Evolutionary conservation across 2,329 filamentous ascomycete species (phyloP).

Genomic region (Huntiella moniliformis): DNA sequence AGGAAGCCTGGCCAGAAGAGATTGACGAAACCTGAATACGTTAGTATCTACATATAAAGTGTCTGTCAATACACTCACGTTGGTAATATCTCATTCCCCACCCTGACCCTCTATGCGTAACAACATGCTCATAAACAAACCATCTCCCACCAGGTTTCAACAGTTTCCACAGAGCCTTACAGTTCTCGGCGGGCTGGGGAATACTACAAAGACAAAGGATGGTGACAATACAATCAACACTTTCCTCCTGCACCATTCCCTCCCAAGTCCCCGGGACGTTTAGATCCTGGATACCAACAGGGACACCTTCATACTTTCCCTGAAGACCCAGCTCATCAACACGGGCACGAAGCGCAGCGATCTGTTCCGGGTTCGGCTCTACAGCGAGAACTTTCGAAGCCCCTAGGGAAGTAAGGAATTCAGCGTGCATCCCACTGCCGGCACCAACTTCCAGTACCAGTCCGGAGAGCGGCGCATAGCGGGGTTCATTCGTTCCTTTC

Average conservation of each 20-base stretch:
- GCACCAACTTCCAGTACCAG: constrained; percentile 44
- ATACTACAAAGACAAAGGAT: constrained; percentile 46
- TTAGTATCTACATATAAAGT: neutral
- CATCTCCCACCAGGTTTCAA: constrained; percentile 43
- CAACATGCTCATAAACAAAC: constrained; percentile 45
- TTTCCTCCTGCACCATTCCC: constrained; percentile 29
- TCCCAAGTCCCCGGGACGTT: constrained; percentile 22
- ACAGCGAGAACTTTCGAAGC: constrained; percentile 37
- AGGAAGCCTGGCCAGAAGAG: constrained; percentile 32
- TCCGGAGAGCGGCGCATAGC: constrained; percentile 25
- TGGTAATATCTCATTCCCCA: constrained; percentile 29
- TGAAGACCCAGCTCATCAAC: constrained; percentile 33
- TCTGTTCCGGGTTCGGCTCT: constrained; percentile 40
- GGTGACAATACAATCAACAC: constrained; percentile 40
- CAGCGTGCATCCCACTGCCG: constrained; percentile 41
- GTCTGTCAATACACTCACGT: constrained; percentile 21
- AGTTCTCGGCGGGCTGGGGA: constrained; percentile 37
- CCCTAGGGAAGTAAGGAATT: constrained; percentile 25
- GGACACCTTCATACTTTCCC: constrained; percentile 41
- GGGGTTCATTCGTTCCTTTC: constrained; percentile 20
- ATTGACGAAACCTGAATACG: constrained; percentile 26
- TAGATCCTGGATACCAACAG: constrained; percentile 42
- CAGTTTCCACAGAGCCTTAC: constrained; percentile 34
- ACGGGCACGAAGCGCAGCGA: constrained; percentile 26
- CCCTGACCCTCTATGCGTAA: constrained; percentile 21